Percentiles rank a stretch among this genome's conserved stretches.
These are phyloP conservation scores for Ophiostoma ips DNA, from an alignment of 2,329 filamentous ascomycete genomes.

Conservation along the genomic window DNA sequence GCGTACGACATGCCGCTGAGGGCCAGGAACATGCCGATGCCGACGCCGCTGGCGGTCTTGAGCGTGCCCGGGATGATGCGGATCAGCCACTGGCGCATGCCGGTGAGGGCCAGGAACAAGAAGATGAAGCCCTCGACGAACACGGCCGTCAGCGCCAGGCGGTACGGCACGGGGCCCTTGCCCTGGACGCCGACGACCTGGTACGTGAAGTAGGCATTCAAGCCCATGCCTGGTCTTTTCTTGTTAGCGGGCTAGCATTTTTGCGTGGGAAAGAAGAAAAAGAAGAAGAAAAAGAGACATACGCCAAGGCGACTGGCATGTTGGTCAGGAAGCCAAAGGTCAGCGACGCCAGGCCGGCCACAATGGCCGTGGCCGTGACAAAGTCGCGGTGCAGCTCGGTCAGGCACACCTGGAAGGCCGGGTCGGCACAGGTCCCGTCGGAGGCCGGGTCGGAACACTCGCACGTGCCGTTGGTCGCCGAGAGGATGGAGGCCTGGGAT, in stretches of 20 bases:
- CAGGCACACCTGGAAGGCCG: slow-evolving; percentile 2
- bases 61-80: slow-evolving; percentile 50
- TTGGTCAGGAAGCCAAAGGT: slow-evolving; percentile 72
- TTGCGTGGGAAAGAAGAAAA: slow-evolving; percentile 4
- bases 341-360: slow-evolving; percentile 61
- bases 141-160: slow-evolving; percentile 47
- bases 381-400: slow-evolving; percentile 57
- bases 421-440: slow-evolving; percentile 19
- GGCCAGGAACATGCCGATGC: slow-evolving; percentile 50
- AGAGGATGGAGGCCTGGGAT: slow-evolving; percentile 51
- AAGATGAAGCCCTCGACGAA: slow-evolving; percentile 54
- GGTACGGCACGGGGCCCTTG: slow-evolving; percentile 41
- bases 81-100: slow-evolving; percentile 60
- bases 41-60: slow-evolving; percentile 51
- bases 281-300: slow-evolving; percentile 20
- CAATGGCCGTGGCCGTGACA: slow-evolving; percentile 70
- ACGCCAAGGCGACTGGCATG: slow-evolving; percentile 63
- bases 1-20: slow-evolving; percentile 59
- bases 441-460: slow-evolving; percentile 31
- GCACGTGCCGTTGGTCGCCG: slow-evolving; percentile 66
- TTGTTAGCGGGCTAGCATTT: slow-evolving; percentile 7
- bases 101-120: slow-evolving; percentile 48
- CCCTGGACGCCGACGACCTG: slow-evolving; percentile 51
- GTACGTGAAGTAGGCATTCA: slow-evolving; percentile 55
- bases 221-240: slow-evolving; percentile 51